phyloP scores from a whole-genome alignment of 352 stramenopile genomes.

The Globisporangium paroecandrum region DNA sequence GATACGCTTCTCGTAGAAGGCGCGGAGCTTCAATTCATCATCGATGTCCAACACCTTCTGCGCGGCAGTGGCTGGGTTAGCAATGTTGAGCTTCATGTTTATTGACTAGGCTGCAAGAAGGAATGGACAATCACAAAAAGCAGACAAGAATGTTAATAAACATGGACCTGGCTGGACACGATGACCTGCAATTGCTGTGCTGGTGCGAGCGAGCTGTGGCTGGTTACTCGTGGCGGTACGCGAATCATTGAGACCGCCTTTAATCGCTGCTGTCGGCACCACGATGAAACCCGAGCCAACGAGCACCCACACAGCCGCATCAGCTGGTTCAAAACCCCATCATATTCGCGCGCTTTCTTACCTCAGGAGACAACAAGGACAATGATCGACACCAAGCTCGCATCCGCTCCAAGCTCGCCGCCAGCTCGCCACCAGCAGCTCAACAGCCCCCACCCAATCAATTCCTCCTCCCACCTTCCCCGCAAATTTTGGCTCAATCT shows the following conservation, averaged over 20 bases:
- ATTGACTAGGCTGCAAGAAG: slow-evolving; percentile 30
- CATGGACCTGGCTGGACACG: too few relatives aligned
- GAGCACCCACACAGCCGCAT: not conserved
- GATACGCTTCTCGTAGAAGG: slow-evolving; percentile 99
- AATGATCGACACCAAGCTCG: slow-evolving; percentile 30
- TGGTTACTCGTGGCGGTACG: not conserved
- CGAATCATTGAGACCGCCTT: not conserved
- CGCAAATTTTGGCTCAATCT: slow-evolving; percentile 2
- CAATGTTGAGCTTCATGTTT: slow-evolving; percentile 99
- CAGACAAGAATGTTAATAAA: slow-evolving; percentile 3
- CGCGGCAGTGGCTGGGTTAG: slow-evolving; percentile 95
- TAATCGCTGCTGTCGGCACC: not conserved
- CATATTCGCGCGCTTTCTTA: slow-evolving; percentile 25
- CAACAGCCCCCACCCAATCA: slow-evolving; percentile 24
- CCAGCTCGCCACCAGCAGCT: slow-evolving; percentile 4
- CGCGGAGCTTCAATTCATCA: slow-evolving; percentile 99
- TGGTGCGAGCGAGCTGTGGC: not conserved
- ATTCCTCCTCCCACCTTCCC: slow-evolving; percentile 16
- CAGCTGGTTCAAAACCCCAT: not conserved
- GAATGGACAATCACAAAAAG: slow-evolving; percentile 1
- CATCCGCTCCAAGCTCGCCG: slow-evolving; percentile 2
- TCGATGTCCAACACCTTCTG: slow-evolving; percentile 99
- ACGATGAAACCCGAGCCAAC: not conserved
- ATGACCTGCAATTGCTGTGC: not conserved
- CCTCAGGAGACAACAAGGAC: slow-evolving; percentile 80